A percentile compares a stretch with the other conserved stretches of the same genome.
Evolutionary conservation across 2,329 filamentous ascomycete genomes (phyloP).

Genomic region (Colletotrichum shisoi): DNA sequence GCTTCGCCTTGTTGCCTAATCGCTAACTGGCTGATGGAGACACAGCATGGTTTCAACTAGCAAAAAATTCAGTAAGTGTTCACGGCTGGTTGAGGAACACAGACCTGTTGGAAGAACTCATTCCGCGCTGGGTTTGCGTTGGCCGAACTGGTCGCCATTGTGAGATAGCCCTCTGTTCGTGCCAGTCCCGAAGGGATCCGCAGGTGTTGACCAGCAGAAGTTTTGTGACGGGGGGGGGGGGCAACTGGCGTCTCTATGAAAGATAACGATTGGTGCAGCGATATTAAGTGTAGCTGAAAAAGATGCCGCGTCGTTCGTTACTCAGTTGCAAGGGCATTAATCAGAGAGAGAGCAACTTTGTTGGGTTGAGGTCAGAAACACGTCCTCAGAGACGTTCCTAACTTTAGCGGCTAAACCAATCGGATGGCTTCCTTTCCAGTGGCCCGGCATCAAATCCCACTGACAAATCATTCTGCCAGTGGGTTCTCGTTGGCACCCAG

Average conservation of each 20-base stretch:
- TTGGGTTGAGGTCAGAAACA: background rate
- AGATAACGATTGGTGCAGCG: background rate
- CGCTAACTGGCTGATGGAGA: constrained; percentile 66
- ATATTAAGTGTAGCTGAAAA: background rate
- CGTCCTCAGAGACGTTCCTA: constrained; percentile 3
- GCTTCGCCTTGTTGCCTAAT: constrained; percentile 57
- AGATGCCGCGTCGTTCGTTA: background rate
- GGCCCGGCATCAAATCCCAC: background rate
- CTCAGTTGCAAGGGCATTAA: background rate
- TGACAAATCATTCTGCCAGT: background rate
- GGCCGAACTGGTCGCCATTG: constrained; percentile 31
- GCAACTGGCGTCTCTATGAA: background rate
- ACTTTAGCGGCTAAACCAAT: constrained; percentile 11
- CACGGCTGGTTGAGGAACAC: background rate
- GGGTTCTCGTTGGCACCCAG: background rate
- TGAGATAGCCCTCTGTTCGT: constrained; percentile 1
- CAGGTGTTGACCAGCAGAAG: no score
- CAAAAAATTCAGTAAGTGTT: constrained; percentile 11
- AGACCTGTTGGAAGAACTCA: constrained; percentile 51
- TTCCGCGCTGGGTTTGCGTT: constrained; percentile 43
- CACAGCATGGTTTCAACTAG: constrained; percentile 70
- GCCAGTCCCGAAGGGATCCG: background rate
- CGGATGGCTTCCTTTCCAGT: constrained; percentile 12
- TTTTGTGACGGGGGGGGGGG: background rate
- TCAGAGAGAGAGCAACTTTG: background rate